phyloP scores from a whole-genome alignment of 257 asterid species.

The Anisodus acutangulus region DNA sequence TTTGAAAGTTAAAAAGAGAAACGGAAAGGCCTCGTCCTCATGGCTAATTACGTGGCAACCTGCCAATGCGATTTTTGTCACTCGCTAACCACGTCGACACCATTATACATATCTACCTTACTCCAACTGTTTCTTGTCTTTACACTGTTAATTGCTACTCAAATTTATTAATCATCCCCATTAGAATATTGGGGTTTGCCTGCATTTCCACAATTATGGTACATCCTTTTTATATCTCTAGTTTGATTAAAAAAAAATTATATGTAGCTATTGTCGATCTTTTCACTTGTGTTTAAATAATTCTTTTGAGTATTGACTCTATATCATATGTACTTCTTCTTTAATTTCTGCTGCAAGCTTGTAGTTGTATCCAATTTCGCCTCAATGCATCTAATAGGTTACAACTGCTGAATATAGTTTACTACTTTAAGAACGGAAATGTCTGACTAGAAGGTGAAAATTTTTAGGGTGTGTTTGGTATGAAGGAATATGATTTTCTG shows the following conservation, averaged over 20 bases:
- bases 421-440: background rate
- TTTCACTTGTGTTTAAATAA: background rate
- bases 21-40: background rate
- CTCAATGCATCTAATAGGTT: no score
- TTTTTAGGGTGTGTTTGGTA: background rate
- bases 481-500: no score
- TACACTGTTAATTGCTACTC: background rate
- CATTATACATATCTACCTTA: background rate
- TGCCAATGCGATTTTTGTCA: background rate
- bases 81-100: background rate
- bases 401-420: background rate
- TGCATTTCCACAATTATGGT: constrained; percentile 1
- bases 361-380: background rate
- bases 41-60: background rate
- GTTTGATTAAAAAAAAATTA: background rate
- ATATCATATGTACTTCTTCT: background rate
- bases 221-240: background rate
- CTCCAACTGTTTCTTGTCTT: background rate
- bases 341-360: constrained; percentile 3
- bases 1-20: background rate
- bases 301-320: background rate
- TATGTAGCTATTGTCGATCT: background rate
- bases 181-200: background rate
- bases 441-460: background rate
- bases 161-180: background rate